Evolutionary conservation across 768 basidiomycete genomes (phyloP).

Genomic region (Amanita rimosa): DNA sequence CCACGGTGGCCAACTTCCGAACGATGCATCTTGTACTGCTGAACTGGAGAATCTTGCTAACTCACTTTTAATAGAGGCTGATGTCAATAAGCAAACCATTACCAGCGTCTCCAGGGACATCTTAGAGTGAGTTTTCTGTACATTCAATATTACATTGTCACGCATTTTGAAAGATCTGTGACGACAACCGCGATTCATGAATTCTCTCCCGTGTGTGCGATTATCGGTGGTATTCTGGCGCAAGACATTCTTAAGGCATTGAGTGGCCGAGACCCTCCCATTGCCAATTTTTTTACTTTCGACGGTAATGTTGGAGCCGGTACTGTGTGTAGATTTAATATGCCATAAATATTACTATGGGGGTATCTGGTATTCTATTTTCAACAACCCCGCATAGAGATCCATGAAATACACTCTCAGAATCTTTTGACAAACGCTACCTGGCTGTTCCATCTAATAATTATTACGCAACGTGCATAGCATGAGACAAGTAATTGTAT

Average conservation of each 20-base stretch:
- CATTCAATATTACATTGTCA: constrained; percentile 6
- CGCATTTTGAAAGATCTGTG: constrained; percentile 37
- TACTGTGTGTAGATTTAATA: constrained; percentile 48
- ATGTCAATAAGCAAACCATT: constrained; percentile 62
- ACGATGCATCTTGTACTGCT: constrained; percentile 28
- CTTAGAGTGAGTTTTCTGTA: constrained; percentile 38
- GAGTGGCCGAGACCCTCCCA: constrained; percentile 82
- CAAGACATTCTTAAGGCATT: constrained; percentile 93
- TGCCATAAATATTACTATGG: too few species aligned
- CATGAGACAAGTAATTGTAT: too few species aligned
- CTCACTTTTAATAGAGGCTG: constrained; percentile 43
- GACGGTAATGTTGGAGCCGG: constrained; percentile 75
- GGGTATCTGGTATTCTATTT: too few species aligned
- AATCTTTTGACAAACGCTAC: too few species aligned
- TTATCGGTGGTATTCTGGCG: constrained; percentile 88
- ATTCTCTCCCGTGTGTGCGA: constrained; percentile 89
- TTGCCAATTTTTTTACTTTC: constrained; percentile 86
- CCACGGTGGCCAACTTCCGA: constrained; percentile 49
- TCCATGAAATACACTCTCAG: too few species aligned
- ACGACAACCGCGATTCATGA: constrained; percentile 66
- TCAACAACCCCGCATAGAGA: too few species aligned
- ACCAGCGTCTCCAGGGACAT: constrained; percentile 43
- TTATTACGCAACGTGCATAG: too few species aligned
- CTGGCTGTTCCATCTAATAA: too few species aligned
- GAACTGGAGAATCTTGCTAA: constrained; percentile 61